These are phyloP conservation scores for Yamadazyma takamatsuzukensis DNA, from an alignment of 805 yeast genomes.

Conservation along the genomic window DNA sequence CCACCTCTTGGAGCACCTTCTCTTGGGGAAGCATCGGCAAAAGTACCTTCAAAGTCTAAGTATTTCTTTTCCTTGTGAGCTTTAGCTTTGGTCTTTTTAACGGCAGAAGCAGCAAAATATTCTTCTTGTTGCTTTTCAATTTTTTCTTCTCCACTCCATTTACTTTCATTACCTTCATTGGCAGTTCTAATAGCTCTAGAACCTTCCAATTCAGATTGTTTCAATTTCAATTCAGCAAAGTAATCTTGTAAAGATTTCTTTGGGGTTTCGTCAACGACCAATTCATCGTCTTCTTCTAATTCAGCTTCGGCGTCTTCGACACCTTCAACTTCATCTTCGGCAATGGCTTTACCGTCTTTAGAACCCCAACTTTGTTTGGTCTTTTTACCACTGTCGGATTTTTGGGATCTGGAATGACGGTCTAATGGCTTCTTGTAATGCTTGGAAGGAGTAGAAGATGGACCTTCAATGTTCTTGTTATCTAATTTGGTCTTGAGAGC, in stretches of 20 bases:
- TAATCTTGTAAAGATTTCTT: conserved; percentile 80
- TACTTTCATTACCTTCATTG: conserved; percentile 56
- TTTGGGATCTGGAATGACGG: conserved; percentile 84
- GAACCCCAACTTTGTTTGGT: conserved; percentile 88
- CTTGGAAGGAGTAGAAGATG: conserved; percentile 50
- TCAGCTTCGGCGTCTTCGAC: conserved; percentile 34
- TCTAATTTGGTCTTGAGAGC: conserved; percentile 71
- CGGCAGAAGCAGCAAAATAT: conserved; percentile 55
- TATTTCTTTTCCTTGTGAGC: conserved; percentile 75
- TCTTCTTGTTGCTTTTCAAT: conserved; percentile 63
- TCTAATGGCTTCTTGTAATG: conserved; percentile 62
- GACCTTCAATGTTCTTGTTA: conserved; percentile 66
- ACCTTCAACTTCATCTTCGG: conserved; percentile 59
- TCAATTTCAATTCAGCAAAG: conserved; percentile 62
- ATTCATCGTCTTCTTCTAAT: conserved; percentile 48
- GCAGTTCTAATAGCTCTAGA: conserved; percentile 43
- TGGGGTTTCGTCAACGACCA: conserved; percentile 35
- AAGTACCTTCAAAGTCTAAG: conserved; percentile 71
- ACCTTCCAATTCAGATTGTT: conserved; percentile 38
- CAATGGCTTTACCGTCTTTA: conserved; percentile 58
- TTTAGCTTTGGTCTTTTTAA: conserved; percentile 70
- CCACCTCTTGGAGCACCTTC: conserved; percentile 16
- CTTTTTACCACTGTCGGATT: conserved; percentile 81
- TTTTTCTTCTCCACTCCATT: conserved; percentile 50
- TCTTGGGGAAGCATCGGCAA: conserved; percentile 50